These are phyloP conservation scores for Hypoxylon sp. DNA, from an alignment of 2,329 filamentous ascomycete species.

Conservation along the genomic window DNA sequence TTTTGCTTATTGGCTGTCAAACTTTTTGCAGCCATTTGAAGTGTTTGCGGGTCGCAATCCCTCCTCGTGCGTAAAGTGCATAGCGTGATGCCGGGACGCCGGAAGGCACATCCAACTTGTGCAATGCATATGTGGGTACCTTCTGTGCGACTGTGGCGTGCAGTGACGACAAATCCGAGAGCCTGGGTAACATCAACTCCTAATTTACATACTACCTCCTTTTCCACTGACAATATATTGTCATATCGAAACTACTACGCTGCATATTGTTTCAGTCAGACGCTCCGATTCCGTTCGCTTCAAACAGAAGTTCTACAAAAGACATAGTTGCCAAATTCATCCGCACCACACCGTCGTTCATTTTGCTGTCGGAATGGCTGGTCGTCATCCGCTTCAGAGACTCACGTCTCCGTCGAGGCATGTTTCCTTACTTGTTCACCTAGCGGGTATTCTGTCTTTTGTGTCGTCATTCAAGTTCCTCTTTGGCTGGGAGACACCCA, in stretches of 20 bases:
- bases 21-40: no score
- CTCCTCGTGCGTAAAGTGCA: conserved; percentile 11
- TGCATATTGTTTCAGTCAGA: background rate
- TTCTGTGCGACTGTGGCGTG: conserved; percentile 1
- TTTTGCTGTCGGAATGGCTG: conserved; percentile 54
- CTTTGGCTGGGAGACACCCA: conserved; percentile 63
- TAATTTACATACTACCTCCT: background rate
- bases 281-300: background rate
- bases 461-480: conserved; percentile 68
- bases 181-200: conserved; percentile 15
- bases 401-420: conserved; percentile 75
- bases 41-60: conserved; percentile 3
- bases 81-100: conserved; percentile 13
- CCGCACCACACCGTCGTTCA: background rate
- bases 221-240: conserved; percentile 2
- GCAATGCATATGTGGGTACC: conserved; percentile 6
- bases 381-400: conserved; percentile 77
- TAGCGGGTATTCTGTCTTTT: conserved; percentile 67
- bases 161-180: conserved; percentile 15
- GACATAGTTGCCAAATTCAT: background rate
- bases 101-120: conserved; percentile 1
- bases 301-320: background rate
- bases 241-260: conserved; percentile 3
- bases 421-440: conserved; percentile 74
- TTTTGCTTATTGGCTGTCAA: background rate